Percentiles rank a stretch among this genome's conserved stretches.
Evolutionary conservation across 306 rosid genomes (phyloP).

Genomic region (Carpinus viminea): DNA sequence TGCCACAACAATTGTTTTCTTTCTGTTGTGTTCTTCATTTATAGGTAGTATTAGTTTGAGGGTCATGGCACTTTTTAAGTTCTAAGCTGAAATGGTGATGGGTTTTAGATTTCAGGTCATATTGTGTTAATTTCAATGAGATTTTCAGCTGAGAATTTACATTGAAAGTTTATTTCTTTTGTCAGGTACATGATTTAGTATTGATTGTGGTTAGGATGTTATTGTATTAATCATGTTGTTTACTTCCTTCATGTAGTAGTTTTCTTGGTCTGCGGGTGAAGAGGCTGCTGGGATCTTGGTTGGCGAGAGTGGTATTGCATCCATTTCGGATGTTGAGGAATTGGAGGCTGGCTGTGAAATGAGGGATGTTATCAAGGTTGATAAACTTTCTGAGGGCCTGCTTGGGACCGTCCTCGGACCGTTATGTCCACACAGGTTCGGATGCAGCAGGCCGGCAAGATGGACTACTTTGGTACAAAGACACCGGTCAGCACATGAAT

Average conservation of each 20-base stretch:
- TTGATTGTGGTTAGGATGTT: background rate
- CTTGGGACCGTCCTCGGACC: conserved; percentile 65
- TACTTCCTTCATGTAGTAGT: conserved; percentile 11
- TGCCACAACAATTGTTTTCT: conserved; percentile 13
- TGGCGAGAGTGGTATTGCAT: conserved; percentile 38
- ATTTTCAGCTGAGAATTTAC: background rate
- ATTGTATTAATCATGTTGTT: background rate
- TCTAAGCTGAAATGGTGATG: conserved; percentile 23
- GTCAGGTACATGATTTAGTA: conserved; percentile 13
- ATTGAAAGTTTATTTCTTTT: background rate
- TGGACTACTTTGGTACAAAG: conserved; percentile 92
- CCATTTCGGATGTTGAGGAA: conserved; percentile 75
- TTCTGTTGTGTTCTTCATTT: conserved; percentile 14
- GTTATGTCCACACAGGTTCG: conserved; percentile 37
- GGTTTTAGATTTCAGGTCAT: conserved; percentile 1
- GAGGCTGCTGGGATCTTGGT: conserved; percentile 30
- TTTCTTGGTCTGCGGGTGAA: conserved; percentile 26
- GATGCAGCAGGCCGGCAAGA: conserved; percentile 77
- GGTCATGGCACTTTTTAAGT: background rate
- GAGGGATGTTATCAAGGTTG: conserved; percentile 97
- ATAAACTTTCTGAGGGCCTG: conserved; percentile 85
- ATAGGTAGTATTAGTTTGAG: conserved; percentile 14
- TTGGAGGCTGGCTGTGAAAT: conserved; percentile 71
- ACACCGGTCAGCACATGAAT: conserved; percentile 73
- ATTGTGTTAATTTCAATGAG: conserved; percentile 24